Conservation (phyloP, 1,284 basidiomycete genomes). For the Microbotryum scabiosae region DNA sequence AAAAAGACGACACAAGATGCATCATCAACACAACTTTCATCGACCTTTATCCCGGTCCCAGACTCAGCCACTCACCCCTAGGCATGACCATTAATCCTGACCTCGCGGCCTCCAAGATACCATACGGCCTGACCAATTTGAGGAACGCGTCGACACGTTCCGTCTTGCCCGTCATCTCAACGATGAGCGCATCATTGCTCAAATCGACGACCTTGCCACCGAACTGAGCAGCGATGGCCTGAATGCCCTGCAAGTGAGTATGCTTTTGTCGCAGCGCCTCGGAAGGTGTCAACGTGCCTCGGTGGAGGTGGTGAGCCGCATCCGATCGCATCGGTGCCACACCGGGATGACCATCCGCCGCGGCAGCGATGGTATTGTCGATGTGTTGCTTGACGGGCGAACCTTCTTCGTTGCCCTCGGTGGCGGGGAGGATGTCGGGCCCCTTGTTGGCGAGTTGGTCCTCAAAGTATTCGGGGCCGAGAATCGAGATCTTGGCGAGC, state of each 20-base stretch:
- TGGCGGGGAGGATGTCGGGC: slow-evolving; percentile 31
- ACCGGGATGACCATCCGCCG: slow-evolving; percentile 28
- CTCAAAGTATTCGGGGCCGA: slow-evolving; percentile 95
- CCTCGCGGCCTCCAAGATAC: slow-evolving; percentile 83
- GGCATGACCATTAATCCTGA: slow-evolving; percentile 96
- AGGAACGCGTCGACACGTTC: slow-evolving; percentile 87
- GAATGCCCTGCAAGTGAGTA: slow-evolving; percentile 78
- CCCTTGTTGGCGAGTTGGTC: slow-evolving; percentile 54
- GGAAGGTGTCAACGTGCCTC: slow-evolving; percentile 53
- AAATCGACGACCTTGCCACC: slow-evolving; percentile 90
- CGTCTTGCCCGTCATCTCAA: slow-evolving; percentile 91
- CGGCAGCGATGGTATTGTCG: slow-evolving; percentile 19
- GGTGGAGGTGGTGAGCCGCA: slow-evolving; percentile 9
- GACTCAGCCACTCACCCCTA: slow-evolving; percentile 40
- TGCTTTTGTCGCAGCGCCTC: slow-evolving; percentile 84
- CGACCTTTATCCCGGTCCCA: too few species aligned
- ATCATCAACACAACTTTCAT: background rate
- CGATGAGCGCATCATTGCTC: slow-evolving; percentile 84
- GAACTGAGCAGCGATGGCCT: slow-evolving; percentile 78
- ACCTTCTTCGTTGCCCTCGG: slow-evolving; percentile 34
- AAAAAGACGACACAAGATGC: background rate
- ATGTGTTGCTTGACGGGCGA: slow-evolving; percentile 27
- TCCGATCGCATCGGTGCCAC: slow-evolving; percentile 44
- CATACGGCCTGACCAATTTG: slow-evolving; percentile 84
- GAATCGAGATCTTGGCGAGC: slow-evolving; percentile 85